These are phyloP conservation scores for Penicillium sumatraense DNA, from an alignment of 2,329 filamentous ascomycete genomes.

Conservation along the genomic window DNA sequence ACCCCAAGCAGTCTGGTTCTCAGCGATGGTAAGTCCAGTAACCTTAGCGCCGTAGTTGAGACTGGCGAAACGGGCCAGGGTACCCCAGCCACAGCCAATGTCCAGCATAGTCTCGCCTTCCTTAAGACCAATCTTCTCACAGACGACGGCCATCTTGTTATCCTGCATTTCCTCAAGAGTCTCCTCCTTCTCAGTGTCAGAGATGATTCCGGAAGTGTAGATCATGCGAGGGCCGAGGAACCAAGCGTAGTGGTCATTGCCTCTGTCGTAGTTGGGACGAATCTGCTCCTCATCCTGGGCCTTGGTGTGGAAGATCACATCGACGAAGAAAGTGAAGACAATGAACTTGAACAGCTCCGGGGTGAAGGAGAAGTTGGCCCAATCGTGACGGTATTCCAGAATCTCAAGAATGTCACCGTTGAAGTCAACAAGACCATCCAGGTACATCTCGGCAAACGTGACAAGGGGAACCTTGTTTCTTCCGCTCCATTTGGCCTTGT, in stretches of 20 bases:
- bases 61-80: constrained; percentile 81
- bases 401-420: constrained; percentile 39
- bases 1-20: constrained; percentile 89
- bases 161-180: constrained; percentile 60
- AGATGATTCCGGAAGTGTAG: constrained; percentile 39
- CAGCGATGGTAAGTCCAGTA: constrained; percentile 79
- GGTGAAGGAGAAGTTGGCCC: constrained; percentile 38
- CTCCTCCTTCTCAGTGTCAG: constrained; percentile 33
- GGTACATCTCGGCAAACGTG: constrained; percentile 36
- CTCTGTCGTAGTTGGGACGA: constrained; percentile 37
- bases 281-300: constrained; percentile 39
- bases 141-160: constrained; percentile 87
- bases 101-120: constrained; percentile 78
- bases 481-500: constrained; percentile 28
- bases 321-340: constrained; percentile 32
- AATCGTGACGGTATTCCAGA: constrained; percentile 40
- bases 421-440: constrained; percentile 38
- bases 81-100: constrained; percentile 92
- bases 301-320: constrained; percentile 35
- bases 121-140: constrained; percentile 83
- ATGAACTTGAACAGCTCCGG: constrained; percentile 35
- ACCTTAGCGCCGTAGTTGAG: constrained; percentile 74
- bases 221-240: constrained; percentile 42
- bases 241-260: constrained; percentile 40
- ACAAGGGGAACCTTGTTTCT: constrained; percentile 34